These are phyloP conservation scores for Candida methanosorbosa DNA, from an alignment of 805 yeast species.

Conservation along the genomic window DNA sequence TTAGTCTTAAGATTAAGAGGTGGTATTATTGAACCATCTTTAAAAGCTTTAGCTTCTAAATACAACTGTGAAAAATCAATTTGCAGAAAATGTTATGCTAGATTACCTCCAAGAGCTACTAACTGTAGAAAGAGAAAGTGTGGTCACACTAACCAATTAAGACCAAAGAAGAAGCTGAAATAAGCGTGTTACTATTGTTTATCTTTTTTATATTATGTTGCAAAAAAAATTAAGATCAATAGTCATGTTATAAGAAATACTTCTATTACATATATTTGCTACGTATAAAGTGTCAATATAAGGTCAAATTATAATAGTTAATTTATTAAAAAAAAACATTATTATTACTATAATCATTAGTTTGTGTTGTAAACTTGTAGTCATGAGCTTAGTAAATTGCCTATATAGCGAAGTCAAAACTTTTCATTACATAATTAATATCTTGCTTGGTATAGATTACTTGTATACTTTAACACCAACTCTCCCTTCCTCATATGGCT, in stretches of 20 bases:
- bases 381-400: too few species aligned
- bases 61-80: conserved; percentile 99
- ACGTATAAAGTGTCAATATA: too few species aligned
- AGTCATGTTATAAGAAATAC: too few species aligned
- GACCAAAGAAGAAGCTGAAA: conserved; percentile 99
- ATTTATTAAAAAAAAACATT: too few species aligned
- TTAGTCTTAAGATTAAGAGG: conserved; percentile 63
- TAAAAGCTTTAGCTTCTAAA: conserved; percentile 98
- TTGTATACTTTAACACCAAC: too few species aligned
- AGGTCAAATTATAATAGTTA: too few species aligned
- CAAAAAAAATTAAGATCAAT: too few species aligned
- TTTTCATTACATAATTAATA: too few species aligned
- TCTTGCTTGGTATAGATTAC: too few species aligned
- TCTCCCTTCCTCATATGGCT: too few species aligned
- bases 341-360: background rate
- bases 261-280: too few species aligned
- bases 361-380: background rate
- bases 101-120: conserved; percentile 99
- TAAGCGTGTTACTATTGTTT: conserved; percentile 34
- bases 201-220: background rate
- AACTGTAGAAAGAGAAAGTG: conserved; percentile 99
- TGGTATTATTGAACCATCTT: conserved; percentile 97
- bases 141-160: conserved; percentile 99
- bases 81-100: conserved; percentile 99
- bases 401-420: too few species aligned